phyloP scores from a whole-genome alignment of 1,284 basidiomycete species.

The Phlebopus sp. region DNA sequence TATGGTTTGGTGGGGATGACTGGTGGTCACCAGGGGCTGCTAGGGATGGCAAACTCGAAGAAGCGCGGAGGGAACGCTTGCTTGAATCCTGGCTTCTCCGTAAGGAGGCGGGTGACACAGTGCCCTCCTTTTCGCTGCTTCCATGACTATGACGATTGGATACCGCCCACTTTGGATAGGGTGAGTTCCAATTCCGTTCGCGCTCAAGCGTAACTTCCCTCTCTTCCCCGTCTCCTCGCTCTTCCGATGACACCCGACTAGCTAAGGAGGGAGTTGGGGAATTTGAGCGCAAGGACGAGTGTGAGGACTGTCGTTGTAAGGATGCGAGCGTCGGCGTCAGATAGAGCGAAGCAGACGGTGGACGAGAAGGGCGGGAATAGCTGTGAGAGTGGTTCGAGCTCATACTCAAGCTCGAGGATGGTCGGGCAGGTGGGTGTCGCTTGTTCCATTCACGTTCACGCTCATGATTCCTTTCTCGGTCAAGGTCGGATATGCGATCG shows the following conservation, averaged over 20 bases:
- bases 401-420: conserved; percentile 31
- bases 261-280: conserved; percentile 40
- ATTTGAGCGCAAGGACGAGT: conserved; percentile 35
- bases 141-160: conserved; percentile 13
- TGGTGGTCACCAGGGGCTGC: conserved; percentile 13
- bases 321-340: conserved; percentile 32
- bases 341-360: conserved; percentile 34
- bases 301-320: conserved; percentile 30
- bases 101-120: conserved; percentile 18
- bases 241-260: conserved; percentile 33
- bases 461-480: conserved; percentile 41
- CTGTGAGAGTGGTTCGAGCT: conserved; percentile 33
- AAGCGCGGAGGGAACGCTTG: conserved; percentile 15
- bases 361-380: conserved; percentile 33
- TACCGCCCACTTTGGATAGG: conserved; percentile 47
- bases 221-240: conserved; percentile 34
- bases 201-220: conserved; percentile 40
- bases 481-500: conserved; percentile 42
- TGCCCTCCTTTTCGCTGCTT: conserved; percentile 3
- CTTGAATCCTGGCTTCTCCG: conserved; percentile 2
- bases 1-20: conserved; percentile 6
- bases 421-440: conserved; percentile 33
- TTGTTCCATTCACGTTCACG: conserved; percentile 59
- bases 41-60: conserved; percentile 18
- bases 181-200: conserved; percentile 61